These are phyloP conservation scores for Ceratobasidium sp. DNA, from an alignment of 1,284 basidiomycete genomes.

Conservation along the genomic window DNA sequence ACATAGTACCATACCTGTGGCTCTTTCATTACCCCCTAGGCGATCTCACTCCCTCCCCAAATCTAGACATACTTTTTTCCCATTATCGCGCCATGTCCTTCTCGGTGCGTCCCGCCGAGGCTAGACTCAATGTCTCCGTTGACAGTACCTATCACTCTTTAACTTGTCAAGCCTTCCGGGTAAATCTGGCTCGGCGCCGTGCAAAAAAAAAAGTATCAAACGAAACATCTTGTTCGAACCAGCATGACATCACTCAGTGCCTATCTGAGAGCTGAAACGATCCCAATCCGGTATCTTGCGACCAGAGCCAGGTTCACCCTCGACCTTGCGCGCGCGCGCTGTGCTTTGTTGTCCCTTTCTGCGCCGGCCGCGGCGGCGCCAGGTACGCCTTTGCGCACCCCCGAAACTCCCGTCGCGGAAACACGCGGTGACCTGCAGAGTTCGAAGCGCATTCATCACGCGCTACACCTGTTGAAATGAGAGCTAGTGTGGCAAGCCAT, in stretches of 20 bases:
- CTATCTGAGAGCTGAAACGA: not conserved
- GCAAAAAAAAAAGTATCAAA: no score
- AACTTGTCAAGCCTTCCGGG: constrained; percentile 7
- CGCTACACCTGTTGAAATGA: constrained; percentile 31
- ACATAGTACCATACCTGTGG: constrained; percentile 8
- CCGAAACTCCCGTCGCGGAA: constrained; percentile 35
- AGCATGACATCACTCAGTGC: constrained; percentile 3
- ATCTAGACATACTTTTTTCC: constrained; percentile 7
- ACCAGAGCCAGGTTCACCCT: not conserved
- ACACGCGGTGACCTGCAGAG: constrained; percentile 24
- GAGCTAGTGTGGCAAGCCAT: constrained; percentile 28
- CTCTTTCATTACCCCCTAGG: not conserved
- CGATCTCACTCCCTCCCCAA: not conserved
- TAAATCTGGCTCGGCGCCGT: no score
- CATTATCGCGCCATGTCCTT: not conserved
- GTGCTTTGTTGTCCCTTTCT: constrained; percentile 20
- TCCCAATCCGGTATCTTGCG: not conserved
- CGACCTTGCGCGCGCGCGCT: not conserved
- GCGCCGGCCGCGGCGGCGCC: not conserved
- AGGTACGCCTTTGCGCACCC: constrained; percentile 35
- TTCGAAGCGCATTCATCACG: constrained; percentile 17
- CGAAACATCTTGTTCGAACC: not conserved
- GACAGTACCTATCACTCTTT: constrained; percentile 20
- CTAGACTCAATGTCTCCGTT: constrained; percentile 21
- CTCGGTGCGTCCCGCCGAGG: constrained; percentile 14